These are phyloP conservation scores for Penicillium steckii DNA, from an alignment of 495 filamentous ascomycete species.

Conservation along the genomic window DNA sequence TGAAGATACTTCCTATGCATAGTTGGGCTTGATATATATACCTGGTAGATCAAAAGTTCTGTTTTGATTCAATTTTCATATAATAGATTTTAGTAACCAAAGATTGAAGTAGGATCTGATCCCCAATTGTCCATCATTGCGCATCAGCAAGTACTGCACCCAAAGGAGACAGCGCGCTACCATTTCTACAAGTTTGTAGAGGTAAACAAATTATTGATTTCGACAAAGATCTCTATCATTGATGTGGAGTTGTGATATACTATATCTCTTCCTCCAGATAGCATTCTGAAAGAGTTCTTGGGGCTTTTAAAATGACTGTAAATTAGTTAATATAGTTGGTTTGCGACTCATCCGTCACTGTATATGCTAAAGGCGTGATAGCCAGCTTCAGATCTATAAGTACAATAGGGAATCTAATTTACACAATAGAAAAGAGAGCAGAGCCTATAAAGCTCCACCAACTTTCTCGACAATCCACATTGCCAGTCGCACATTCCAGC, in stretches of 20 bases:
- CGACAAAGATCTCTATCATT: too few relatives aligned
- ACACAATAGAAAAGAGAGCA: conserved; percentile 7
- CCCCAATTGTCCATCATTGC: conserved; percentile 40
- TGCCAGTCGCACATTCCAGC: conserved; percentile 79
- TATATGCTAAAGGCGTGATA: conserved; percentile 2
- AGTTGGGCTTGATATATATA: conserved; percentile 16
- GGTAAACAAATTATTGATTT: too few relatives aligned
- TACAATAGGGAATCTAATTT: conserved; percentile 15
- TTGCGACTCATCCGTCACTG: not conserved
- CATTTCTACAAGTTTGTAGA: too few relatives aligned
- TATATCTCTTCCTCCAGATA: too few relatives aligned
- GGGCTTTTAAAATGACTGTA: too few relatives aligned
- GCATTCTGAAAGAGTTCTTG: too few relatives aligned
- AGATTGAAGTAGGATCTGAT: conserved; percentile 28
- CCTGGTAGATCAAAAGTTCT: conserved; percentile 27
- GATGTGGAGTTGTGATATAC: too few relatives aligned
- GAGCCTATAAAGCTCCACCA: conserved; percentile 62
- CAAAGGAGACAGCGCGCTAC: too few relatives aligned
- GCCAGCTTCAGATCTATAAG: conserved; percentile 7
- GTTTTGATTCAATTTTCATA: conserved; percentile 9
- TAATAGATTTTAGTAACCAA: conserved; percentile 36
- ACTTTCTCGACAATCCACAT: conserved; percentile 84
- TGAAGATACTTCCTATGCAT: conserved; percentile 18
- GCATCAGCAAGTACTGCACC: conserved; percentile 41
- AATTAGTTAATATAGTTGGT: too few relatives aligned